These are phyloP conservation scores for Fusarium sp. DNA, from an alignment of 2,329 filamentous ascomycete genomes.

Conservation along the genomic window DNA sequence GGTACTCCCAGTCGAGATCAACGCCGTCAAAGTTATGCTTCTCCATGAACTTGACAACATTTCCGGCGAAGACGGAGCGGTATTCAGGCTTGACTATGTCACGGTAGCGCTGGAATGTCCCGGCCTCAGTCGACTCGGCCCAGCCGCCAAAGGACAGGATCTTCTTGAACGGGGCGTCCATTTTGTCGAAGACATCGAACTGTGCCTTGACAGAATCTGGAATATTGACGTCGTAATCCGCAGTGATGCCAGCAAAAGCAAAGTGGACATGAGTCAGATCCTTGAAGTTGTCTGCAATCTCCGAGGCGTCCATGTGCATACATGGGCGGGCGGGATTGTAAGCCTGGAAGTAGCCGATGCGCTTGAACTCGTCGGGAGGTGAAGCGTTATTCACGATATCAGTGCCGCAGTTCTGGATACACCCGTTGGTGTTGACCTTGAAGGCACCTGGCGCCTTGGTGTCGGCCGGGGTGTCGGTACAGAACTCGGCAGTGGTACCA, in stretches of 20 bases:
- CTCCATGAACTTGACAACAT: constrained; percentile 54
- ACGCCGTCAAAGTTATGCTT: constrained; percentile 56
- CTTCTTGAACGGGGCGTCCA: constrained; percentile 29
- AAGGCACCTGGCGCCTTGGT: constrained; percentile 3
- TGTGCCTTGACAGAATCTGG: constrained; percentile 39
- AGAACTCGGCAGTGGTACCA: constrained; percentile 1
- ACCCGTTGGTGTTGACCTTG: constrained; percentile 39
- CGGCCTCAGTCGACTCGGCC: constrained; percentile 38
- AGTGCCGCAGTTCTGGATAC: constrained; percentile 50
- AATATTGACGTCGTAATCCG: constrained; percentile 33
- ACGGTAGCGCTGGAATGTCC: constrained; percentile 37
- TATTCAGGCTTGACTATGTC: constrained; percentile 47
- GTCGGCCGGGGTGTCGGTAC: background rate
- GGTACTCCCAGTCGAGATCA: constrained; percentile 61
- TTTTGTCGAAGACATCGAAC: constrained; percentile 10
- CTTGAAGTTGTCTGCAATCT: constrained; percentile 17
- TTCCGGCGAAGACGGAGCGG: constrained; percentile 50
- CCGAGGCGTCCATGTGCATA: constrained; percentile 39
- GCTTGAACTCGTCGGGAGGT: constrained; percentile 19
- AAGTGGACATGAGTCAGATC: constrained; percentile 56
- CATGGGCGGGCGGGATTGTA: constrained; percentile 53
- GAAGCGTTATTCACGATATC: constrained; percentile 39
- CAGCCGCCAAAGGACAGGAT: constrained; percentile 52
- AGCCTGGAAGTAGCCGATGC: constrained; percentile 50
- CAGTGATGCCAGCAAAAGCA: constrained; percentile 52